These are phyloP conservation scores for Aureobasidium sp. DNA, from an alignment of 2,329 filamentous ascomycete genomes.

Conservation along the genomic window DNA sequence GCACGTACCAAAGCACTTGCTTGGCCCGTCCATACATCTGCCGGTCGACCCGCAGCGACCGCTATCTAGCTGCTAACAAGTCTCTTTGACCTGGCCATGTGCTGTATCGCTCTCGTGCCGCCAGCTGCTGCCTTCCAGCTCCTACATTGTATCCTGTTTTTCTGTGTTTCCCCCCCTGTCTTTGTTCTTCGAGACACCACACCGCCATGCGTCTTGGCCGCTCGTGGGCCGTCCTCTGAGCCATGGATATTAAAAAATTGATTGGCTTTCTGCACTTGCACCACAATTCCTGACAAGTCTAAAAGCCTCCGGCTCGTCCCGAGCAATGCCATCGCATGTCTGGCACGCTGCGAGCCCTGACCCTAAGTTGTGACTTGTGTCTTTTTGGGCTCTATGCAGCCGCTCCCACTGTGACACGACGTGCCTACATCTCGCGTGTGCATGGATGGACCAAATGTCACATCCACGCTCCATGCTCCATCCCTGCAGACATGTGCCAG, in stretches of 20 bases:
- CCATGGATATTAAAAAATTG: conserved; percentile 13
- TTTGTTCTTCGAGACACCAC: neutral
- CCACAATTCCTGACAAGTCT: neutral
- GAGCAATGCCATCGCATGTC: neutral
- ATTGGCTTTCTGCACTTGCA: conserved; percentile 3
- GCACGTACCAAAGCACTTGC: neutral
- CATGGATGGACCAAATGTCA: neutral
- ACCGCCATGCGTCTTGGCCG: conserved; percentile 1
- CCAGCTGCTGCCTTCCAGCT: neutral
- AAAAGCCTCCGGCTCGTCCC: conserved; percentile 1
- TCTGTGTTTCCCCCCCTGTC: neutral
- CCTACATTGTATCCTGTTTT: neutral
- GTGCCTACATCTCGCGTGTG: conserved; percentile 7
- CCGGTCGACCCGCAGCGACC: neutral
- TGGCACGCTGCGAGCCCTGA: neutral
- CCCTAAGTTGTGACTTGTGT: neutral
- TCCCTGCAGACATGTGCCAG: neutral
- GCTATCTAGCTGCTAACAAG: neutral
- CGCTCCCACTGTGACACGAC: conserved; percentile 3
- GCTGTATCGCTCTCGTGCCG: neutral
- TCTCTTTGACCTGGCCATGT: neutral
- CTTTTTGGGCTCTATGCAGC: conserved; percentile 3
- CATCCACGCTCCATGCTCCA: neutral
- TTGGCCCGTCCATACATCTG: conserved; percentile 5
- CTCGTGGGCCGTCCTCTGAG: neutral